phyloP scores from a whole-genome alignment of 1,284 basidiomycete genomes.

The Phellinidium pouzarii region DNA sequence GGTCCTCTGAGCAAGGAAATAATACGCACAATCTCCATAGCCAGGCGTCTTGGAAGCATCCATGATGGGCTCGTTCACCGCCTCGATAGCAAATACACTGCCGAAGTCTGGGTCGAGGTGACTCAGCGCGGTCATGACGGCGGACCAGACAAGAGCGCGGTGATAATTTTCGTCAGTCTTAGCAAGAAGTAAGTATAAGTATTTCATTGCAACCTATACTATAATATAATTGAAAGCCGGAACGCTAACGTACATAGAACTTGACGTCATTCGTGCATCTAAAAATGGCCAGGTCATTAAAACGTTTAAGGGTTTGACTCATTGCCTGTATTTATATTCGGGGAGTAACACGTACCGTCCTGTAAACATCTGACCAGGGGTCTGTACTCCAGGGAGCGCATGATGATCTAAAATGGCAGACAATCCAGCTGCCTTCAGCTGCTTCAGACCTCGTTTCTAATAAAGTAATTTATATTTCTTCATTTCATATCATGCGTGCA shows the following conservation, averaged over 20 bases:
- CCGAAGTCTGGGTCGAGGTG: constrained; percentile 63
- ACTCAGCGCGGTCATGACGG: constrained; percentile 64
- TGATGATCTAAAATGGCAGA: constrained; percentile 68
- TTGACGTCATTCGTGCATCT: constrained; percentile 62
- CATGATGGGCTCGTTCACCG: constrained; percentile 72
- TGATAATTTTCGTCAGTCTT: constrained; percentile 66
- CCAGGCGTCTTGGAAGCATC: constrained; percentile 56
- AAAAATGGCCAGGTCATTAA: constrained; percentile 12
- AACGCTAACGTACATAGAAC: constrained; percentile 66
- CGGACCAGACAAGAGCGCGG: constrained; percentile 70
- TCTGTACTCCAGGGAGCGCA: constrained; percentile 66
- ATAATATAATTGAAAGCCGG: constrained; percentile 1
- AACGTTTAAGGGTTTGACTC: neutral
- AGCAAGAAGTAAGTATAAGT: constrained; percentile 5
- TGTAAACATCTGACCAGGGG: constrained; percentile 53
- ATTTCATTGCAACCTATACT: neutral
- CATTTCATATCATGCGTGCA: neutral
- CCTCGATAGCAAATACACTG: constrained; percentile 65
- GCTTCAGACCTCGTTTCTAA: constrained; percentile 53
- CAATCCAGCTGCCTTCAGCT: constrained; percentile 57
- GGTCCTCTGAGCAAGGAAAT: neutral
- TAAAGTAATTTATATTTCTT: neutral
- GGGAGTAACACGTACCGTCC: constrained; percentile 41
- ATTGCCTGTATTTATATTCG: too few species aligned
- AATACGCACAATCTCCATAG: constrained; percentile 53